Evolutionary conservation across 2,329 filamentous ascomycete genomes (phyloP).

Genomic region (Aspergillus niger): DNA sequence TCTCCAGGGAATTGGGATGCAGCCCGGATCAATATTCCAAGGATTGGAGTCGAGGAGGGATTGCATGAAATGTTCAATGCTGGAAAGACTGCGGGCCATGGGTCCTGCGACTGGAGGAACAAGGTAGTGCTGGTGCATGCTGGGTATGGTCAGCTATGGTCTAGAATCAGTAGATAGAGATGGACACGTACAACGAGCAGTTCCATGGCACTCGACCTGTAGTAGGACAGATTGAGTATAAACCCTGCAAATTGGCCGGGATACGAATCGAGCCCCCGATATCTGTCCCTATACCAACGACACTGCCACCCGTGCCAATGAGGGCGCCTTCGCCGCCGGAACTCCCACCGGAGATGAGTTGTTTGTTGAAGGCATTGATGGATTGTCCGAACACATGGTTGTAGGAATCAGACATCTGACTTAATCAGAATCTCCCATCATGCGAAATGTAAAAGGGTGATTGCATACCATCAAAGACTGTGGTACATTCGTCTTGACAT

Average conservation of each 20-base stretch:
- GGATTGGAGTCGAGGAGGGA: slow-evolving; percentile 22
- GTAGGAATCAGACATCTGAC: slow-evolving; percentile 48
- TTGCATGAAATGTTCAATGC: slow-evolving; percentile 34
- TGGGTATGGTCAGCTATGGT: slow-evolving; percentile 31
- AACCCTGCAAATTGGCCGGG: slow-evolving; percentile 53
- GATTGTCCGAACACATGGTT: slow-evolving; percentile 55
- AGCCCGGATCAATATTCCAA: slow-evolving; percentile 43
- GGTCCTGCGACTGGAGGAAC: slow-evolving; percentile 31
- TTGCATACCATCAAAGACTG: slow-evolving; percentile 46
- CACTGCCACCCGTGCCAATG: slow-evolving; percentile 50
- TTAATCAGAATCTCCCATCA: not conserved
- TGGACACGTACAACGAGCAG: slow-evolving; percentile 22
- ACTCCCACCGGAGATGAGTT: slow-evolving; percentile 55
- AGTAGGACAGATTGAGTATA: slow-evolving; percentile 46
- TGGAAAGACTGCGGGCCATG: slow-evolving; percentile 27
- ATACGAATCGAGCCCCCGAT: slow-evolving; percentile 57
- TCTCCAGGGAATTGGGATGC: slow-evolving; percentile 36
- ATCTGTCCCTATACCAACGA: slow-evolving; percentile 57
- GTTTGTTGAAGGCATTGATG: slow-evolving; percentile 51
- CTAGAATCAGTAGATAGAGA: too few species aligned
- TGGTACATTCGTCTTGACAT: slow-evolving; percentile 57
- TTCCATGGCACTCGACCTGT: slow-evolving; percentile 34
- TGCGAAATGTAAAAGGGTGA: not conserved
- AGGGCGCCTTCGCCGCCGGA: slow-evolving; percentile 58
- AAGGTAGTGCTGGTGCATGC: slow-evolving; percentile 40